Evolutionary conservation across 164 flowering plant species (phyloP), one percentile per base, ranked within the genome.

Genomic region (Vitis labrusca): DNA sequence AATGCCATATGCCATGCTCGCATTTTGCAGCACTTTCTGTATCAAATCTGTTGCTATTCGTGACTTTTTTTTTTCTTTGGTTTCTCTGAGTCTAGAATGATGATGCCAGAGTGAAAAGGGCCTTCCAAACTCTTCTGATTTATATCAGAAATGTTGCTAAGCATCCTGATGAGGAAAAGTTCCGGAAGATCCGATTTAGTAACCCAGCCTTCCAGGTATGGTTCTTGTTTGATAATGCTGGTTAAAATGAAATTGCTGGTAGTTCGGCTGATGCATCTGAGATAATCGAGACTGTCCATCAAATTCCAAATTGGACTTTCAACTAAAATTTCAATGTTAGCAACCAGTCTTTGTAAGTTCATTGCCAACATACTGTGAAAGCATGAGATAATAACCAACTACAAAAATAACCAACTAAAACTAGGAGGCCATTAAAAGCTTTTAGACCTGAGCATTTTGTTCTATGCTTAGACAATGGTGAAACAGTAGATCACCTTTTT

Each of bases 191-290:
- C 65, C 81, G 92, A 66, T 76, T 94, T 10, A 75, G 68, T 52
- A 94, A 92, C 64, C 94, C 87, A 29, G 70, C 78, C 10, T 92
- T 92, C 78, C 86, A 84, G 85, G 97, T 87, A 80, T 50, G 74
- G 1, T 5, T 47, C 54, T 58, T 71, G 49, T 54, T 59, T 54
- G 37, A 63, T 65, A 67, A 48, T 14, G 57, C 51, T 50, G 44
- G n/a, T 9, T 29, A 12, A 37, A 47, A 9, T 47, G 29, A 15
- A 53, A 53, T 50, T 1, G 12, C 16, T 50, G 32, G n/a, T 65
- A n/a, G 11, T 15, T 27, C 2, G 44, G 47, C 15, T 23, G 19
- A 51, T 23, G 14, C 54, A 16, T 63, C 54, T 17, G 17, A 49
- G 32, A 47, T 3, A 9, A 16, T 49, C 1, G 0, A 13, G 27